phyloP scores from a whole-genome alignment of 176 grass and related monocot species.

The Carex scoparia region DNA sequence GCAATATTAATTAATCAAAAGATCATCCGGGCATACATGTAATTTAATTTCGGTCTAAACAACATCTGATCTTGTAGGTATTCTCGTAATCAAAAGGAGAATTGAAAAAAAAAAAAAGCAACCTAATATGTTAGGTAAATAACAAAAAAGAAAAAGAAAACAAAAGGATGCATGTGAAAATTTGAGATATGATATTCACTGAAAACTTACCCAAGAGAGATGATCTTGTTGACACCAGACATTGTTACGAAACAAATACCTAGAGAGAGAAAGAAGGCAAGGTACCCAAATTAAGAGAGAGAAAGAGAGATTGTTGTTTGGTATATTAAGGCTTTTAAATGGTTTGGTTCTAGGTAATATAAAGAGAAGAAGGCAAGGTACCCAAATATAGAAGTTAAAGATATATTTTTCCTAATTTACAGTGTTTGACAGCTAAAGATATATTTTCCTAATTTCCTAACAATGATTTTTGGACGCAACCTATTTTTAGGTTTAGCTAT shows the following conservation, averaged over 20 bases:
- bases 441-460: slow-evolving; percentile 19
- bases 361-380: not conserved
- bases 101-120: not conserved
- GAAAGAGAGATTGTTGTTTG: not conserved
- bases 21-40: not conserved
- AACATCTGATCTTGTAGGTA: not conserved
- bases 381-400: slow-evolving; percentile 14
- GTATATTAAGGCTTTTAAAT: not conserved
- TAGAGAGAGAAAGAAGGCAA: not conserved
- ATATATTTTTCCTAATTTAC: not conserved
- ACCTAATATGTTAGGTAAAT: not conserved
- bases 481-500: not conserved
- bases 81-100: not conserved
- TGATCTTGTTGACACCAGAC: slow-evolving; percentile 11
- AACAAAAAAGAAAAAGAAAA: not conserved
- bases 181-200: not conserved
- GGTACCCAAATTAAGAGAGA: not conserved
- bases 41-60: not conserved
- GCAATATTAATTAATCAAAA: not conserved
- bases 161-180: not conserved
- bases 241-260: not conserved
- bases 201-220: slow-evolving; percentile 11
- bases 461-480: not conserved
- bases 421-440: slow-evolving; percentile 18
- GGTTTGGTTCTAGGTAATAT: not conserved